Evolutionary conservation across 1,284 basidiomycete species (phyloP).

Genomic region (Moesziomyces globuligerus): DNA sequence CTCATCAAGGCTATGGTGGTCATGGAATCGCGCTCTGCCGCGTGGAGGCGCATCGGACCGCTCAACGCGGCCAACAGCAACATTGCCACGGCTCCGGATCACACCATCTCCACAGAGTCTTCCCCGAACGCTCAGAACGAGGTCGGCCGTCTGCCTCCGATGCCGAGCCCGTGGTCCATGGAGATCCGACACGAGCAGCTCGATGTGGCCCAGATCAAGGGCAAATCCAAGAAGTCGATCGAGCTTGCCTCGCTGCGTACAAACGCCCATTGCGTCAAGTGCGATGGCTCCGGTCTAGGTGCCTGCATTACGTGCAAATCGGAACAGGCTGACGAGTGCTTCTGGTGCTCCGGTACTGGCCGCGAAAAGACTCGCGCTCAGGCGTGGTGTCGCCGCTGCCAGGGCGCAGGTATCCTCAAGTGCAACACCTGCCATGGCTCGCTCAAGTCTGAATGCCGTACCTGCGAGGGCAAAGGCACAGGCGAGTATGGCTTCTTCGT

Average conservation of each 20-base stretch:
- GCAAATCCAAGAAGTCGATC: constrained; percentile 50
- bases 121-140: constrained; percentile 5
- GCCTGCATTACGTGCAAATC: constrained; percentile 46
- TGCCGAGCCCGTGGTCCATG: constrained; percentile 55
- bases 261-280: constrained; percentile 44
- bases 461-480: constrained; percentile 48
- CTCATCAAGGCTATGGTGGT: constrained; percentile 59
- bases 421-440: constrained; percentile 52
- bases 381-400: constrained; percentile 47
- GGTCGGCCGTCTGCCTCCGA: constrained; percentile 23
- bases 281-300: constrained; percentile 32
- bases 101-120: neutral
- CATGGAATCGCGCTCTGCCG: constrained; percentile 47
- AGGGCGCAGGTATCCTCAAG: constrained; percentile 48
- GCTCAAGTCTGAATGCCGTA: constrained; percentile 33
- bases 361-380: constrained; percentile 45
- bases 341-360: constrained; percentile 57
- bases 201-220: constrained; percentile 42
- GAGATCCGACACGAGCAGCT: constrained; percentile 50
- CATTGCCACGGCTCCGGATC: neutral
- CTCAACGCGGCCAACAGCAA: constrained; percentile 12
- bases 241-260: constrained; percentile 48
- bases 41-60: constrained; percentile 41
- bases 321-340: constrained; percentile 54
- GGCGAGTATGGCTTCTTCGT: constrained; percentile 53